Evolutionary conservation across 139 green algal species (phyloP).

Genomic region (Volvox africanus): DNA sequence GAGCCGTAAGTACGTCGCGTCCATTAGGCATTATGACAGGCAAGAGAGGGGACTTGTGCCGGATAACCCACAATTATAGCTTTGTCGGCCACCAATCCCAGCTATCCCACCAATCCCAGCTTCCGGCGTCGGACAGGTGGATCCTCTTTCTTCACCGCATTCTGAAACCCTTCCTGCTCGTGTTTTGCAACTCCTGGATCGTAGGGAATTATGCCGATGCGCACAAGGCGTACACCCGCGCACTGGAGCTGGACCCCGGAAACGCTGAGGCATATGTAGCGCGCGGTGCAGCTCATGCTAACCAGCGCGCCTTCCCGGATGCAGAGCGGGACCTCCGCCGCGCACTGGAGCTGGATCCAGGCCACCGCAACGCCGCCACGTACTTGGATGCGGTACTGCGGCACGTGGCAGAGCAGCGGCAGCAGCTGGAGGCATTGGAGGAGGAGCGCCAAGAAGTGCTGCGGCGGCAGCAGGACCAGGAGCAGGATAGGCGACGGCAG

Average conservation of each 20-base stretch:
- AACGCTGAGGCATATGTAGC: slow-evolving; percentile 59
- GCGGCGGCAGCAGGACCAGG: background rate
- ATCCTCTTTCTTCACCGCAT: too few species aligned
- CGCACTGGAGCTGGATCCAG: slow-evolving; percentile 20
- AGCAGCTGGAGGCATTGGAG: slow-evolving; percentile 26
- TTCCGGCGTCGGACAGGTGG: too few species aligned
- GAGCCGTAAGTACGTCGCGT: too few species aligned
- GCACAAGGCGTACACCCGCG: slow-evolving; percentile 54
- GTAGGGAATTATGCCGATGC: slow-evolving; percentile 61
- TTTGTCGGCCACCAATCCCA: too few species aligned
- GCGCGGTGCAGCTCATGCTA: slow-evolving; percentile 64
- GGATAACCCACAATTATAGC: too few species aligned
- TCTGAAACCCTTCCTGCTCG: too few species aligned
- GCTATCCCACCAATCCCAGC: too few species aligned
- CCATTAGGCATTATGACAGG: too few species aligned
- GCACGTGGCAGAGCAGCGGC: slow-evolving; percentile 6
- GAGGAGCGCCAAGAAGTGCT: background rate
- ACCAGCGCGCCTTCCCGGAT: slow-evolving; percentile 22
- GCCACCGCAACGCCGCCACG: slow-evolving; percentile 31
- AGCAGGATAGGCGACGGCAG: background rate
- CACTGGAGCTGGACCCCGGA: slow-evolving; percentile 56
- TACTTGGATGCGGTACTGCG: slow-evolving; percentile 34
- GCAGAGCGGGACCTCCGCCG: slow-evolving; percentile 12
- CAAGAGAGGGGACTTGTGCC: too few species aligned
- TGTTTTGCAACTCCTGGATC: too few species aligned